Base-by-base conservation (phyloP, 1,139 yeast species). In the Taiozyma sp. region DNA sequence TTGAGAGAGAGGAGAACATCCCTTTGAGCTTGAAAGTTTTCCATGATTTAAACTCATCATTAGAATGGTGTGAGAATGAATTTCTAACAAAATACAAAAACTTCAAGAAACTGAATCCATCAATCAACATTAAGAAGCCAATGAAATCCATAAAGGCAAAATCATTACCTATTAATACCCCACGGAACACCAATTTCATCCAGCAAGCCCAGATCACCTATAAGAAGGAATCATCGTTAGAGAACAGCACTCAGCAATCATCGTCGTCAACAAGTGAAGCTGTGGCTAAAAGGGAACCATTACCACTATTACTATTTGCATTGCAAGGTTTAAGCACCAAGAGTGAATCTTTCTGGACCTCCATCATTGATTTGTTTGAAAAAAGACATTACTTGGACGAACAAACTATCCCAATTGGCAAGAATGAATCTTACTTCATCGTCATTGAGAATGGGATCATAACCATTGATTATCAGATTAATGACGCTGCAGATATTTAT, bases 41-140 rank as follows among this genome's bases (percentile, higher is more conserved):
- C 64, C 78, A 79, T 52, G 85, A 88, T 51, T 75, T 93, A 56
- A 93, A 95, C 64, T 79, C 88, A 54, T 97, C 97, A 0, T 74
- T 93, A 48, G 98, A 93, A 68, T 91, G 97, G 96, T 89, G 97
- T 73, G 99, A 93, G 65, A 91, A 93, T 68, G 83, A 86, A 58
- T 89, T 90, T 62, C 75, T 93, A 60, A 75, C 80, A 46, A 83
- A 88, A 46, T 90, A 88, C 68, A 78, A 73, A 56, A 63, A 71
- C 35, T 32, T 54, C 51, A 43, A 56, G 48, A 45, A 55, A 53
- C 43, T 53, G 47, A 47, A 48, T 29, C 28, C 41, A 10, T 21
- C 34, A 28, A 47, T 49, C 22, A 48, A 49, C 42, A 30, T 50
- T 7, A 28, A 43, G 21, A 57, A 47, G 53, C 61, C 51, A 53